Percentiles rank a stretch among this genome's conserved stretches.
Conservation (phyloP, 2,329 filamentous ascomycete genomes). For the Didymella exigua region DNA sequence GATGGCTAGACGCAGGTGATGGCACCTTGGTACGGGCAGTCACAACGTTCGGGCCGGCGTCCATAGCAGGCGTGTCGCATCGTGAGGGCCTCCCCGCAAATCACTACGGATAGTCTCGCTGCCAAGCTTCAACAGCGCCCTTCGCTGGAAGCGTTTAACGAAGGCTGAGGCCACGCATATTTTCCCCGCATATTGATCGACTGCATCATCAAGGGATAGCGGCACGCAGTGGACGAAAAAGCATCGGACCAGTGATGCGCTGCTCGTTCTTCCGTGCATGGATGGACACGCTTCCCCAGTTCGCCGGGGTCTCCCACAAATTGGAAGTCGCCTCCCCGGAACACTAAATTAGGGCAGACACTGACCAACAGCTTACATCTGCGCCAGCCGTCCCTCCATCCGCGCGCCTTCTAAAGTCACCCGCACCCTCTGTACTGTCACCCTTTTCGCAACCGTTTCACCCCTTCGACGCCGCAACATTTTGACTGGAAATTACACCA, state of each 20-base stretch:
- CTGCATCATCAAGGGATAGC: slow-evolving; percentile 26
- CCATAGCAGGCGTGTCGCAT: slow-evolving; percentile 17
- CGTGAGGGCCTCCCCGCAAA: slow-evolving; percentile 17
- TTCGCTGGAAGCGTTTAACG: neutral
- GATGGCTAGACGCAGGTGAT: slow-evolving; percentile 4
- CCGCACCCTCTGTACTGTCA: slow-evolving; percentile 17
- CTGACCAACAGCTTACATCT: slow-evolving; percentile 27
- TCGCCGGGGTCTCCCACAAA: slow-evolving; percentile 23
- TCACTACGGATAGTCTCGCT: neutral
- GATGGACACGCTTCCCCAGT: slow-evolving; percentile 28
- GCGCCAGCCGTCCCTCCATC: slow-evolving; percentile 31
- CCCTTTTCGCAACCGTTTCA: slow-evolving; percentile 12
- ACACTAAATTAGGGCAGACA: slow-evolving; percentile 27
- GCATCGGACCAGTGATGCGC: slow-evolving; percentile 31
- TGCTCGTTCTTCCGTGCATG: slow-evolving; percentile 21
- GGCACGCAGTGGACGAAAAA: slow-evolving; percentile 36
- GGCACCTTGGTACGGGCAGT: slow-evolving; percentile 17
- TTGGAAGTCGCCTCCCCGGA: slow-evolving; percentile 21
- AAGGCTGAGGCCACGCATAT: slow-evolving; percentile 16
- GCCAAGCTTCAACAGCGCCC: neutral
- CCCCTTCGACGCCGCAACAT: slow-evolving; percentile 6
- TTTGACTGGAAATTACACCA: neutral
- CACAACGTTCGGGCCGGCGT: slow-evolving; percentile 24
- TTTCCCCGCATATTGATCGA: slow-evolving; percentile 26
- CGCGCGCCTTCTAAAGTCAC: slow-evolving; percentile 23